Evolutionary conservation across 306 rosid genomes (phyloP).

Genomic region (Trifolium fragiferum): DNA sequence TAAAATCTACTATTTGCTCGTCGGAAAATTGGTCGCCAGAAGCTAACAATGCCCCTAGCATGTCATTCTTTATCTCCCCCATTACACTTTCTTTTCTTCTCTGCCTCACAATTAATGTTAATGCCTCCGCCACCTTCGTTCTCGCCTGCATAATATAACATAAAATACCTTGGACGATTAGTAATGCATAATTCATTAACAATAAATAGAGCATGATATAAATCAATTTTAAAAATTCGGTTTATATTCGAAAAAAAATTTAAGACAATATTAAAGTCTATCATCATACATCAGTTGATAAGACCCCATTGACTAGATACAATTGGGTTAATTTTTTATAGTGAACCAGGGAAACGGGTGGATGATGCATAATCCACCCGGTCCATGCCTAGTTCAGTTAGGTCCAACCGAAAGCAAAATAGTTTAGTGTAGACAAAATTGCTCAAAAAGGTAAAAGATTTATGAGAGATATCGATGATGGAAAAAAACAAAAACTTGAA

Average conservation of each 20-base stretch:
- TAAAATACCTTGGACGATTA: not conserved
- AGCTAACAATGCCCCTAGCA: constrained; percentile 79
- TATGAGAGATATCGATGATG: not conserved
- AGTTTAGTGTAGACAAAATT: too few relatives aligned
- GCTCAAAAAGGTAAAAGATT: too few relatives aligned
- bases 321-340: too few relatives aligned
- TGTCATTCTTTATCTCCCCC: constrained; percentile 66
- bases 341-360: too few relatives aligned
- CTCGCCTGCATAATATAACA: constrained; percentile 61
- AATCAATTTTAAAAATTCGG: not conserved
- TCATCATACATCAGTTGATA: too few relatives aligned
- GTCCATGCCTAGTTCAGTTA: too few relatives aligned
- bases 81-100: constrained; percentile 61
- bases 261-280: too few relatives aligned
- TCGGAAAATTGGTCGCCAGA: constrained; percentile 79
- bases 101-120: constrained; percentile 69
- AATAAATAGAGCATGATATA: not conserved
- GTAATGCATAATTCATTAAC: not conserved
- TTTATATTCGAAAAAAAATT: too few relatives aligned
- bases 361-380: too few relatives aligned
- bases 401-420: too few relatives aligned
- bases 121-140: constrained; percentile 87
- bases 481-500: not conserved
- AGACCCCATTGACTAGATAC: too few relatives aligned
- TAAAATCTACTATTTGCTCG: constrained; percentile 86